phyloP scores from a whole-genome alignment of 2,329 filamentous ascomycete species.

The Ceratocystiopsis brevicomis region DNA sequence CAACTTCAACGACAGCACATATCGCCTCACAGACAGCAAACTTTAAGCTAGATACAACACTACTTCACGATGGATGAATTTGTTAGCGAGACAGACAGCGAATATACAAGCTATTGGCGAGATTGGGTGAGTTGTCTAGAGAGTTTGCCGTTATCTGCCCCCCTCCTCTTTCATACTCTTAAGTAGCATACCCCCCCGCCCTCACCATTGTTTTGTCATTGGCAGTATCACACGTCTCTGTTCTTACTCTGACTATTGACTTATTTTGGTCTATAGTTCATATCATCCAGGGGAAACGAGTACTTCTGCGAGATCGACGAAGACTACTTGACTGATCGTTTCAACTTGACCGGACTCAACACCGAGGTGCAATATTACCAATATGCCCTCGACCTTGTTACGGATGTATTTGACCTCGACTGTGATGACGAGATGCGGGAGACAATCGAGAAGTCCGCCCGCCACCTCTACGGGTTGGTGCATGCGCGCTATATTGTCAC shows the following conservation, averaged over 20 bases:
- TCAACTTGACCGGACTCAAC: constrained; percentile 93
- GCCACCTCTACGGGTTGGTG: constrained; percentile 88
- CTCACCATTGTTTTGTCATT: too few species aligned
- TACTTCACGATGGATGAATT: constrained; percentile 70
- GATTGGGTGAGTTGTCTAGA: constrained; percentile 64
- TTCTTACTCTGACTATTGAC: too few species aligned
- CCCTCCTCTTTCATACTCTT: too few species aligned
- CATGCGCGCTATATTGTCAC: constrained; percentile 96
- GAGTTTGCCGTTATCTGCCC: background rate
- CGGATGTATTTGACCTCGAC: constrained; percentile 95
- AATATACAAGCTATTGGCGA: constrained; percentile 98
- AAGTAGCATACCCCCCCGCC: too few species aligned
- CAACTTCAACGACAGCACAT: too few species aligned
- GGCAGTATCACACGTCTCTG: too few species aligned
- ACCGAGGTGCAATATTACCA: constrained; percentile 98
- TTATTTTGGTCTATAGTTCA: constrained; percentile 45
- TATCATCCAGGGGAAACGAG: constrained; percentile 91
- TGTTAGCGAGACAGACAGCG: constrained; percentile 91
- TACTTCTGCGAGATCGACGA: constrained; percentile 99
- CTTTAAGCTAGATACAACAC: background rate
- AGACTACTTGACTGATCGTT: constrained; percentile 92
- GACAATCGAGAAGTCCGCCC: constrained; percentile 90
- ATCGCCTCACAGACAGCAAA: background rate
- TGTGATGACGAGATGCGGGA: constrained; percentile 97
- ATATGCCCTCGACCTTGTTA: constrained; percentile 92